These are phyloP conservation scores for carrot (Daucus carota) DNA, from an alignment of 129 eudicot genomes.

Conservation along the genomic window DNA sequence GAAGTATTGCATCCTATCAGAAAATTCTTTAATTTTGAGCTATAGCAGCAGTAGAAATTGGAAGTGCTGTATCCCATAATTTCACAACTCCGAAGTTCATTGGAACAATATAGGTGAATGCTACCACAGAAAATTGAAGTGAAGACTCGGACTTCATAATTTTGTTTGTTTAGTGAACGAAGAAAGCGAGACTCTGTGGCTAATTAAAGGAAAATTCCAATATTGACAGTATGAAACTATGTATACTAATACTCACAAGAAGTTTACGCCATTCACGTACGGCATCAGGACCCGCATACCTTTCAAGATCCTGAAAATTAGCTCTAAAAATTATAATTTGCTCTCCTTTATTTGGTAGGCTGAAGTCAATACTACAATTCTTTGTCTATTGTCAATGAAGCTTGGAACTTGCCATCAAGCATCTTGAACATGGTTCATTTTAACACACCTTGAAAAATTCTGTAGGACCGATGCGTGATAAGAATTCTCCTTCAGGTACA, in stretches of 20 bases:
- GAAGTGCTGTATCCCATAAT: not conserved
- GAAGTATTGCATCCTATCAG: slow-evolving; percentile 82
- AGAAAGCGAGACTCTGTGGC: not conserved
- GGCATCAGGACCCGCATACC: slow-evolving; percentile 74
- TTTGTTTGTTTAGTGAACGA: not conserved
- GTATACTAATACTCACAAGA: slow-evolving; percentile 51
- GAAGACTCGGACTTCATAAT: not conserved
- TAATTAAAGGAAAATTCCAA: not conserved
- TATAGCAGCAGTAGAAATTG: not conserved
- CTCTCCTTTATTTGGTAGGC: not conserved
- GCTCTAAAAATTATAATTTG: not conserved
- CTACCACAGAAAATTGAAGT: not conserved
- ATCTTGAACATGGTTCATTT: not conserved
- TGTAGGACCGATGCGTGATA: slow-evolving; percentile 93
- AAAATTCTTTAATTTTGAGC: not conserved
- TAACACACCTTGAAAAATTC: slow-evolving; percentile 74
- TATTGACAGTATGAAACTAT: slow-evolving; percentile 4
- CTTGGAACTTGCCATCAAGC: not conserved
- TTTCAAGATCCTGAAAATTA: slow-evolving; percentile 73
- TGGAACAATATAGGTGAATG: not conserved
- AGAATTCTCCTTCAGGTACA: slow-evolving; percentile 92
- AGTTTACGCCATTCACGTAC: slow-evolving; percentile 89
- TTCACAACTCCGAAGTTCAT: not conserved
- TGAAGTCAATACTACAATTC: not conserved
- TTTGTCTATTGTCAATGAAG: not conserved